Percentiles rank a stretch among this genome's conserved stretches.
These are phyloP conservation scores for Bruguiera sexangula DNA, from an alignment of 345 rosid species.

Conservation along the genomic window DNA sequence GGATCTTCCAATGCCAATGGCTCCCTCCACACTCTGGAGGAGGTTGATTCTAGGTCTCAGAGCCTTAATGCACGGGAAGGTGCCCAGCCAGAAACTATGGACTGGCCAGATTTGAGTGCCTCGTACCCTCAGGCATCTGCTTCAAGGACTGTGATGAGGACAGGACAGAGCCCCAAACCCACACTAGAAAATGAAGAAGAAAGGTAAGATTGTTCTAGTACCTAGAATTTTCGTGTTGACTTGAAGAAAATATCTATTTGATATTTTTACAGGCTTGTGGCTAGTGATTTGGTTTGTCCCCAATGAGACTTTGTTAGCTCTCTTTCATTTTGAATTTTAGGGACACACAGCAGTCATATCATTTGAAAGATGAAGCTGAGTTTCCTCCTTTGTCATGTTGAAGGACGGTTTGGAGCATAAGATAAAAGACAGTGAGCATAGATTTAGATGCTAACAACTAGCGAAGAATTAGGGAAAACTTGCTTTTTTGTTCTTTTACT, in stretches of 20 bases:
- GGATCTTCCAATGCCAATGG: slow-evolving; percentile 17
- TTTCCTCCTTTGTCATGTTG: slow-evolving; percentile 30
- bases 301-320: neutral
- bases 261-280: too few species aligned
- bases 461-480: neutral
- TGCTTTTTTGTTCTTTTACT: neutral
- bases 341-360: slow-evolving; percentile 18
- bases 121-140: neutral
- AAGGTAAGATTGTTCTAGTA: slow-evolving; percentile 18
- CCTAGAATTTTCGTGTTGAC: neutral
- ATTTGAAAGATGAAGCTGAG: slow-evolving; percentile 30
- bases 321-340: slow-evolving; percentile 17
- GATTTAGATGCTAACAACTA: slow-evolving; percentile 10
- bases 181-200: slow-evolving; percentile 10
- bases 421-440: neutral
- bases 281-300: neutral
- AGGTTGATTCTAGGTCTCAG: slow-evolving; percentile 10
- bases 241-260: neutral
- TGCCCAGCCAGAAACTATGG: slow-evolving; percentile 3
- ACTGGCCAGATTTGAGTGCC: neutral
- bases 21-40: neutral
- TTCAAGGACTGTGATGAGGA: slow-evolving; percentile 8
- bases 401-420: slow-evolving; percentile 1
- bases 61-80: neutral
- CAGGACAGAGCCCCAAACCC: neutral